Base-by-base conservation (phyloP, 2,329 filamentous ascomycete species). In the Arthrobotrys megalospora region DNA sequence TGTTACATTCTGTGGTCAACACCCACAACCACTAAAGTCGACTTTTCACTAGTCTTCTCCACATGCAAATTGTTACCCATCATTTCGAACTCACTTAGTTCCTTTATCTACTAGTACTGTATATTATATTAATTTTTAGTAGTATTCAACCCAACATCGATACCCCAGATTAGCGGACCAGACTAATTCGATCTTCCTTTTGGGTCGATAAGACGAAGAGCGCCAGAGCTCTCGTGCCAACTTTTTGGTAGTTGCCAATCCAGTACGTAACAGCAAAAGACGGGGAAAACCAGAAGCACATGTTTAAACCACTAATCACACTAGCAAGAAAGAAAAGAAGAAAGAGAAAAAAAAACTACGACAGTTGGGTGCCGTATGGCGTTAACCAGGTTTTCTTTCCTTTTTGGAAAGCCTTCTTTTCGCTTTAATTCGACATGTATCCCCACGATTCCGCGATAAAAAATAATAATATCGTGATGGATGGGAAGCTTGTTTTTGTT, bases 201-300 rank as follows among this genome's bases (percentile, higher is more conserved):
- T 50, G 38, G 50, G 32, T 38, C 32, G 69, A 75, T 75, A 75
- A 75, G 70, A 24, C 19, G 55, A 66, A 70, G 73, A 77, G 73
- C 73, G 73, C 73, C 73, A 70, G 73, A 77, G 73, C 73, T 77
- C 73, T 77, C 58, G 28, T 60, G 38, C 48, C 43, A 52, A 43
- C 55, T 34, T 53, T 32, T 58, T 19, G 24, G 58, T 70, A 66
- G 66, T 45, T 70, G 47, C 65, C 48, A 76, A 63, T 69, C 69
- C 38, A 77, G 66, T 77, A 77, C 73, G 73, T 77, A 77, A 76
- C 65, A 52, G 55, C 5, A 38, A 38, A 28, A 38, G 41, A 16
- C 41, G 41, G 41, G 41, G 52, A 36, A 58, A 68, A 41, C 16
- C 52, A 36, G 36, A 53, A 65, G 60, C 69, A 72, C 69, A 65